Evolutionary conservation across 2,329 filamentous ascomycete species (phyloP), one percentile per base, ranked within the genome.

Genomic region (Biscogniauxia marginata): DNA sequence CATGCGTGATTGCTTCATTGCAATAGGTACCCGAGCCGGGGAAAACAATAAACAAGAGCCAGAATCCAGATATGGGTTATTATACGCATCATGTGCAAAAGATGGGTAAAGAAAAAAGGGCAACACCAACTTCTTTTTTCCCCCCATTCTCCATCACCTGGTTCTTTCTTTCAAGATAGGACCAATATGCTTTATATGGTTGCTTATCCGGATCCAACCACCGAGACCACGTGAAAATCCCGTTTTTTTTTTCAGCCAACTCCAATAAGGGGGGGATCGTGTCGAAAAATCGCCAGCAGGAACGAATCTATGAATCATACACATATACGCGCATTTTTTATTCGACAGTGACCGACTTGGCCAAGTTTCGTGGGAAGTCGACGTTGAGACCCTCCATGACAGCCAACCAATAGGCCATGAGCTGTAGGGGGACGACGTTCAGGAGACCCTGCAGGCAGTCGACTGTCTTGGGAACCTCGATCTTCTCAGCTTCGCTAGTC

Each of bases 331-430:
- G 53, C 18, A 46, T 46, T 50, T 45, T 71, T 82, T 93, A 99
- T 85, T 99, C 95, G 66, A 99, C 95, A 63, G 95, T 99, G 63
- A 99, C 95, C 62, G 92, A 96, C 86, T 99, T 99, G 75, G 95
- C 95, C 79, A 99, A 79, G 82, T 99, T 99, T 71, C 95, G 89
- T 56, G 95, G 95, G 86, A 98, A 98, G 74, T 99, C 95, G 58
- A 99, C 95, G 74, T 99, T 98, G 65, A 97, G 82, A 52, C 93
- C 93, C 80, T 96, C 95, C 65, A 89, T 89, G 69, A 99, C 93
- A 53, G 95, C 95, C 63, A 99, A 86, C 93, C 95, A 98, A 84
- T 99, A 99, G 58, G 95, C 91, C 79, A 99, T 97, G 68, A 99
- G 84, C 82, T 99, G 95, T 70, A 99, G 84, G 52, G 95, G 95